Evolutionary conservation across 2,329 filamentous ascomycete genomes (phyloP).

Genomic region (Talaromyces sp.): DNA sequence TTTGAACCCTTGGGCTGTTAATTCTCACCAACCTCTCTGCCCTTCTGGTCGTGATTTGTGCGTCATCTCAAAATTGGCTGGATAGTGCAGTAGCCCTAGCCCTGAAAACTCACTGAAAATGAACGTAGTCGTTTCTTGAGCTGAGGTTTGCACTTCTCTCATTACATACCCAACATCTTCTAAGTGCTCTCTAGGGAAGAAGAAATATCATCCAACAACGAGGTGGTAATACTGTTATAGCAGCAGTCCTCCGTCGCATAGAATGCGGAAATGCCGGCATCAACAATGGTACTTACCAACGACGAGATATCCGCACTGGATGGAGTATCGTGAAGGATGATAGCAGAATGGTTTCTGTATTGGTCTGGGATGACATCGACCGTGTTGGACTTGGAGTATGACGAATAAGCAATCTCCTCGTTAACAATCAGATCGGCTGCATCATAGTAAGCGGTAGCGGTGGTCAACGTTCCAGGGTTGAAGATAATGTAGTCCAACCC

Average conservation of each 20-base stretch:
- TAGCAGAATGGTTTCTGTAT: constrained; percentile 6
- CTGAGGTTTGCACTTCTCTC: no score
- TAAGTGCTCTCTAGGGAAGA: neutral
- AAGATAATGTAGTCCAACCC: constrained; percentile 8
- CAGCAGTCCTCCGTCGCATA: constrained; percentile 12
- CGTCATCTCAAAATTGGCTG: no score
- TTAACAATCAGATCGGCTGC: constrained; percentile 10
- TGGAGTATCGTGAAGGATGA: constrained; percentile 10
- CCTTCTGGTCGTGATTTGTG: no score
- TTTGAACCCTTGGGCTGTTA: no score
- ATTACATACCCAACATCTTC: neutral
- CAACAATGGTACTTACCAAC: neutral
- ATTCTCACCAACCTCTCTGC: no score
- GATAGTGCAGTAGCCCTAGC: no score
- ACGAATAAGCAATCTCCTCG: constrained; percentile 2
- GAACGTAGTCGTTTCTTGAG: no score
- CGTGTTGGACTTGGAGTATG: neutral
- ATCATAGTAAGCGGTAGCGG: constrained; percentile 5
- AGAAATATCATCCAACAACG: constrained; percentile 1
- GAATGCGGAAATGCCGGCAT: constrained; percentile 7
- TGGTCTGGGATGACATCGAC: neutral
- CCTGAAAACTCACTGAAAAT: no score
- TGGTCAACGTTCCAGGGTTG: constrained; percentile 8
- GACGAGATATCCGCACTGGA: neutral
- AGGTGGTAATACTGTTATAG: neutral